A percentile compares a stretch with the other conserved stretches of the same genome.
Conservation (phyloP, 2,329 filamentous ascomycete species). For the Alternaria brassicae region DNA sequence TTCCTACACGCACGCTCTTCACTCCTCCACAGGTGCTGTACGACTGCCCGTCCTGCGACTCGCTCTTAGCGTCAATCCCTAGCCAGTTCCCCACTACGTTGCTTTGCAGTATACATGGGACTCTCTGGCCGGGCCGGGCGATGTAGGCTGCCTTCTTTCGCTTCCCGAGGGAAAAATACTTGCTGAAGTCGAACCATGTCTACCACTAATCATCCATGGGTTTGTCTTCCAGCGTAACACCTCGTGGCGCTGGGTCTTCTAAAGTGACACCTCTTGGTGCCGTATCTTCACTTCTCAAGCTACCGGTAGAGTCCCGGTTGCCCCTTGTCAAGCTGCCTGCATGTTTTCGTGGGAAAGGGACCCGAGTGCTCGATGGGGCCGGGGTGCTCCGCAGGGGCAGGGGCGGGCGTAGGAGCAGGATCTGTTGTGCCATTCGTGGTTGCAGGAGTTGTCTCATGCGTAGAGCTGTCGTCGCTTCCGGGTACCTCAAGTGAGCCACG, state of each 20-base stretch:
- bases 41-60: slow-evolving; percentile 3
- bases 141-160: background rate
- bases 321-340: slow-evolving; percentile 45
- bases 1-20: slow-evolving; percentile 11
- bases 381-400: slow-evolving; percentile 38
- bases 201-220: slow-evolving; percentile 74
- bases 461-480: slow-evolving; percentile 60
- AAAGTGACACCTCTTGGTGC: slow-evolving; percentile 67
- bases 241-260: slow-evolving; percentile 64
- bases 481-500: slow-evolving; percentile 83
- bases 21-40: slow-evolving; percentile 5
- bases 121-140: slow-evolving; percentile 1
- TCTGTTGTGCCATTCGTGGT: slow-evolving; percentile 51
- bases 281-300: slow-evolving; percentile 54
- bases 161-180: slow-evolving; percentile 8
- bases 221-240: slow-evolving; percentile 75
- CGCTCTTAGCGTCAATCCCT: slow-evolving; percentile 1
- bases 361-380: slow-evolving; percentile 45
- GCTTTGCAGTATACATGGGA: slow-evolving; percentile 5
- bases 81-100: background rate
- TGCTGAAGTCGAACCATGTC: slow-evolving; percentile 13
- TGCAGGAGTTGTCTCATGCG: slow-evolving; percentile 35
- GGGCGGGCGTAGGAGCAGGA: slow-evolving; percentile 16
- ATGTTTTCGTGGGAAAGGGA: slow-evolving; percentile 45
- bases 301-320: slow-evolving; percentile 51